phyloP scores from a whole-genome alignment of 805 yeast genomes.

The Kluyveromyces lactis region DNA sequence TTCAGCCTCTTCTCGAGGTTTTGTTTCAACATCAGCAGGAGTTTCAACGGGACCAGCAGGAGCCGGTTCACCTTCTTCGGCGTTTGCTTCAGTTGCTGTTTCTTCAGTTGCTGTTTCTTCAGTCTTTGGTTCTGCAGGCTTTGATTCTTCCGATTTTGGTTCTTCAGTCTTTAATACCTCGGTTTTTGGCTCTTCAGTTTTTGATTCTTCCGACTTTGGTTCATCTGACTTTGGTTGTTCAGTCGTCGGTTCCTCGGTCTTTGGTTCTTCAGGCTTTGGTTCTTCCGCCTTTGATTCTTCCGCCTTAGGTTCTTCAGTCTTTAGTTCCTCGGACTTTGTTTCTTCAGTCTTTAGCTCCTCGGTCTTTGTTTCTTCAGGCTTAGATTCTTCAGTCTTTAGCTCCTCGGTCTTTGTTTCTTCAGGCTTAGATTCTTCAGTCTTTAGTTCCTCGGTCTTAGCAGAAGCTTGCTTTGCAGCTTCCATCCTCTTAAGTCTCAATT shows the following conservation, averaged over 20 bases:
- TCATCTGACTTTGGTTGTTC: no score
- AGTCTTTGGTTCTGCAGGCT: constrained; percentile 2
- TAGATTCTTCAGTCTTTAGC: constrained; percentile 11
- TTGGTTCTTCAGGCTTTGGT: constrained; percentile 10
- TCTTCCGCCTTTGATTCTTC: constrained; percentile 7
- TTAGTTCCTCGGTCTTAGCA: background rate
- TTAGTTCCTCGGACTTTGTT: constrained; percentile 3
- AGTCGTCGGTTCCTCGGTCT: background rate
- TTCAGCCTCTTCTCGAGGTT: constrained; percentile 9
- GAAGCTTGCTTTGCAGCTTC: constrained; percentile 6
- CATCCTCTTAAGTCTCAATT: constrained; percentile 17
- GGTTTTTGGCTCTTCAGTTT: no score
- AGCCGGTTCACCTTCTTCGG: constrained; percentile 12
- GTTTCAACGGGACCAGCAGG: constrained; percentile 12
- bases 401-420: constrained; percentile 10
- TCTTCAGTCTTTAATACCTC: no score
- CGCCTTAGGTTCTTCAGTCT: constrained; percentile 13
- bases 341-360: constrained; percentile 1
- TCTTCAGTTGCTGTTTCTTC: constrained; percentile 6
- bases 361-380: constrained; percentile 10
- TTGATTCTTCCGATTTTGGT: constrained; percentile 1
- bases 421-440: background rate
- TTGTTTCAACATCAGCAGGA: constrained; percentile 10
- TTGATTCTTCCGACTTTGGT: no score
- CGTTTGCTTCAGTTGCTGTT: constrained; percentile 8